phyloP scores from a whole-genome alignment of 1,284 basidiomycete genomes.

The Malassezia arunalokei region DNA sequence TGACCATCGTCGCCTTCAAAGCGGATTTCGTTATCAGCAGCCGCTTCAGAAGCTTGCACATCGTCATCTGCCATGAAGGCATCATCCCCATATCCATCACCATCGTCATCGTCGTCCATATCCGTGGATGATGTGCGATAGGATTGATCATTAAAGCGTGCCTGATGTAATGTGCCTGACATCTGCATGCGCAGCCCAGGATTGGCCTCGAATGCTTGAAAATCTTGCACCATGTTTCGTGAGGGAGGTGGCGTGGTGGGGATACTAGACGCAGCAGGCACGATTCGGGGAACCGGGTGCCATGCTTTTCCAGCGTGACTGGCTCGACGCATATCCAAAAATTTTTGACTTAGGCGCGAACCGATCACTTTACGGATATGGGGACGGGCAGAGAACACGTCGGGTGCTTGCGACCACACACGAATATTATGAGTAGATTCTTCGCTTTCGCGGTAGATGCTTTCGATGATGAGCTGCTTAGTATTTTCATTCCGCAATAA shows the following conservation, averaged over 20 bases:
- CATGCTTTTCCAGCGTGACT: not conserved
- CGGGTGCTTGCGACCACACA: slow-evolving; percentile 66
- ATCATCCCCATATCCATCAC: slow-evolving; percentile 9
- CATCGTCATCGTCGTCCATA: slow-evolving; percentile 25
- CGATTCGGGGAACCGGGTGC: not conserved
- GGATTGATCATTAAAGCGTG: not conserved
- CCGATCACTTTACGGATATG: slow-evolving; percentile 55
- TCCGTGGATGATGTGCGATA: slow-evolving; percentile 9
- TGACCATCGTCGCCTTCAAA: slow-evolving; percentile 42
- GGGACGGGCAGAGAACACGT: slow-evolving; percentile 63
- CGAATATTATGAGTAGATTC: slow-evolving; percentile 81
- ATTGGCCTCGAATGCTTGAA: slow-evolving; percentile 30
- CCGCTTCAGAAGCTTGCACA: slow-evolving; percentile 17
- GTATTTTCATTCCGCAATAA: slow-evolving; percentile 87
- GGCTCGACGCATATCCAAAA: slow-evolving; percentile 23
- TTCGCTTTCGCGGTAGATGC: slow-evolving; percentile 56
- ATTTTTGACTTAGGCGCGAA: slow-evolving; percentile 38
- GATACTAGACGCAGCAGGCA: not conserved
- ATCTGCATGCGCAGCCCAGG: slow-evolving; percentile 33
- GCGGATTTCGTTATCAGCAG: slow-evolving; percentile 23
- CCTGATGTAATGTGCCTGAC: slow-evolving; percentile 7
- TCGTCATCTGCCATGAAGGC: slow-evolving; percentile 20
- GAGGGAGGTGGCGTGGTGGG: not conserved
- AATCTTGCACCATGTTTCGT: slow-evolving; percentile 31
- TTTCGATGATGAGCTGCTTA: slow-evolving; percentile 89